Conservation (phyloP, 2,329 filamentous ascomycete species). For the Neopestalotiopsis clavispora region DNA sequence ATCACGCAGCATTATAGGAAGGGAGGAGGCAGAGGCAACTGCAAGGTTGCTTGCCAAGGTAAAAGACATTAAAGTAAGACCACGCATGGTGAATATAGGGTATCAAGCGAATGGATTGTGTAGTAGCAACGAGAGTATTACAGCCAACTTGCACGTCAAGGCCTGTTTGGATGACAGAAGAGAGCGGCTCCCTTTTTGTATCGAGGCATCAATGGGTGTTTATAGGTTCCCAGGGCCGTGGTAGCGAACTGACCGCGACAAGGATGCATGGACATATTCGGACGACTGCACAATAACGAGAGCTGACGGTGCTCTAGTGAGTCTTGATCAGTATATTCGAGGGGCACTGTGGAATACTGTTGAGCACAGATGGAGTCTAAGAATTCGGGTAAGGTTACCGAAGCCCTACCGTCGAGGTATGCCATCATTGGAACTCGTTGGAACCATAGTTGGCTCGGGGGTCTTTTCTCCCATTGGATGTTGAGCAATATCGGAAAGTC, state of each 20-base stretch:
- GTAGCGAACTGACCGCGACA: conserved; percentile 7
- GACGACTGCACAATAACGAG: neutral
- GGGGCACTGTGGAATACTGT: conserved; percentile 9
- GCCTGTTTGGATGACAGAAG: neutral
- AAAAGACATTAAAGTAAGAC: conserved; percentile 20
- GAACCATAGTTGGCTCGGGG: neutral
- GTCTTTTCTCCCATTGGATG: neutral
- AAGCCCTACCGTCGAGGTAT: conserved; percentile 6
- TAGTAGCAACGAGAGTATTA: conserved; percentile 19
- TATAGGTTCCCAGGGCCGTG: conserved; percentile 9
- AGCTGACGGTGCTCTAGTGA: conserved; percentile 1
- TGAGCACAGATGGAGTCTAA: conserved; percentile 11
- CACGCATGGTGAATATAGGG: conserved; percentile 18
- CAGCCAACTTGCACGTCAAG: neutral
- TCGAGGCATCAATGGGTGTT: conserved; percentile 3
- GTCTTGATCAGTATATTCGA: conserved; percentile 3
- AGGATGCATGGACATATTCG: conserved; percentile 6
- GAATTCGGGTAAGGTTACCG: neutral
- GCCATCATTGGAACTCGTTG: conserved; percentile 1
- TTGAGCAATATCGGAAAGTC: neutral
- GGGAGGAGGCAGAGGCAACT: conserved; percentile 27
- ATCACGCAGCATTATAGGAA: conserved; percentile 18
- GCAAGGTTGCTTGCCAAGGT: conserved; percentile 24
- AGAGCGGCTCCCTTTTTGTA: neutral
- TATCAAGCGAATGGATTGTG: conserved; percentile 21